These are phyloP conservation scores for Apiospora rasikravindrae DNA, from an alignment of 2,329 filamentous ascomycete species.

Conservation along the genomic window DNA sequence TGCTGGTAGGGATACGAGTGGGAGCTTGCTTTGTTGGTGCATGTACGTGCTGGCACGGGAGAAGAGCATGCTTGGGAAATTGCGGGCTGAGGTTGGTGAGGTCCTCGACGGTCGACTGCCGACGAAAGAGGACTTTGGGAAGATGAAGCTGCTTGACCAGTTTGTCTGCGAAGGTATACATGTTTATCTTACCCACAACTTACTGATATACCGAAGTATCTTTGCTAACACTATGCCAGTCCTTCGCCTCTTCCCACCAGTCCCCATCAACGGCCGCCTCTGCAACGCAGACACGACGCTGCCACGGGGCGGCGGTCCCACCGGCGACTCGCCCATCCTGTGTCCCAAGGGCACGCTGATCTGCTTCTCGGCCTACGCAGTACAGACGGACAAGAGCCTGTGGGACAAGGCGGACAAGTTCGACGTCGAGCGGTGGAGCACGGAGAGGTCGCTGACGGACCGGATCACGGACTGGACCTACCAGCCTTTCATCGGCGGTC, in stretches of 20 bases:
- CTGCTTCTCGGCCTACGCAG: slow-evolving; percentile 43
- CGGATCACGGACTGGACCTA: slow-evolving; percentile 37
- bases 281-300: slow-evolving; percentile 42
- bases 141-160: no score
- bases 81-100: no score
- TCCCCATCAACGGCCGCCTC: not conserved
- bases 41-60: slow-evolving; percentile 23
- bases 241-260: not conserved
- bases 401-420: slow-evolving; percentile 28
- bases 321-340: slow-evolving; percentile 49
- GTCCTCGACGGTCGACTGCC: no score
- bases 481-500: slow-evolving; percentile 42
- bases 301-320: slow-evolving; percentile 51
- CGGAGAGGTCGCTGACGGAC: slow-evolving; percentile 14
- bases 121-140: no score
- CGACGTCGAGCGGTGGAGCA: slow-evolving; percentile 25
- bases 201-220: no score
- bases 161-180: no score
- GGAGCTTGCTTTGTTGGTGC: slow-evolving; percentile 45
- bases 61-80: not conserved
- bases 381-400: slow-evolving; percentile 36
- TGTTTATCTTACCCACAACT: no score
- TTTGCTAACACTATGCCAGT: not conserved
- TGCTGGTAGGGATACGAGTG: not conserved
- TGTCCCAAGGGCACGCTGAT: slow-evolving; percentile 48